Base-by-base conservation (phyloP, 106 monocot species). In the Vanilla planifolia region DNA sequence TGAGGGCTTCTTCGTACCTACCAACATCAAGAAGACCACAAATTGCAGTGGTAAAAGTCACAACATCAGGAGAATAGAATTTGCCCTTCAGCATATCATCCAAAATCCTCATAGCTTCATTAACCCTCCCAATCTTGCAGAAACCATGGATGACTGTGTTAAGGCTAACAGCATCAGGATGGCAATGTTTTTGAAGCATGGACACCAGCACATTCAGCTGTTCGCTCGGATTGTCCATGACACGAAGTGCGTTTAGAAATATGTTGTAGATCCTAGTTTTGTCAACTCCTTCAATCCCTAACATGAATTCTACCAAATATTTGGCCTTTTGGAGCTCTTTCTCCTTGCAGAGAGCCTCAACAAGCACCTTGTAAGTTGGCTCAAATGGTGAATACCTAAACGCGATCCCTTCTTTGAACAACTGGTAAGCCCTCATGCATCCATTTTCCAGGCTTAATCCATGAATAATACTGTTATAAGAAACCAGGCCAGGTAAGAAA, bases 121-220 rank as follows among this genome's bases (percentile, higher is more conserved):
- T 36, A 2, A 88, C 66, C 26, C 69, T 84, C 4, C 86, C 79
- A 15, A 70, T 33, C 70, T 75, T 91, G 73, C 91, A 98, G 73
- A 98, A 91, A 34, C 91, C 81, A 61, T 91, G 84, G 55, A 98
- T 80, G 11, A 98, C 71, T 58, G 87, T 98, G 58, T 98, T 98
- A 17, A 98, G 81, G 1, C 91, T 91, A 48, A 98, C 67, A 8
- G 71, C 65, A 58, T 98, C 87, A 0, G 96, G 96, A 25, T 30
- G 67, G 66, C 87, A 82, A 72, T 77, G 77, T 29, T 79, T 79
- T 60, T 82, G 84, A 65, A 98, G 86, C 91, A 98, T 98, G 17
- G 50, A 76, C 11, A 85, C 74, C 6, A 98, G 84, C 0, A 98
- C 67, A 64, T 85, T 80, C 23, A 98, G 78, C 35, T 91, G 96